Evolutionary conservation across 176 grass and related monocot genomes (phyloP), one percentile per base, ranked within the genome.

Genomic region (Lolium rigidum): DNA sequence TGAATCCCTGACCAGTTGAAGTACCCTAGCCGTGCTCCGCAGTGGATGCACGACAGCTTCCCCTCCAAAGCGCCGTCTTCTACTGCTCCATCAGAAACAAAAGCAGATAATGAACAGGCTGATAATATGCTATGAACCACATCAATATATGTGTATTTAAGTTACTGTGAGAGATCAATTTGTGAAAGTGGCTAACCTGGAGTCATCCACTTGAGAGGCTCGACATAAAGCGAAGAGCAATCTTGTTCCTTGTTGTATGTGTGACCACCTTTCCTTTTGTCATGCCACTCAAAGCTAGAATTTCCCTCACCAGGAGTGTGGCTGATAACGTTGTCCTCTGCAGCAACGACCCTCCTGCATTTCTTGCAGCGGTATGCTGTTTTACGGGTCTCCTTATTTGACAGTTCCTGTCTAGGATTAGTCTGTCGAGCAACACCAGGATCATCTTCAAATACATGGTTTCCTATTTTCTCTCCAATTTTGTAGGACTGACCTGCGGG

Each of bases 191-290:
- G 21, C 74, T 76, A 82, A 92, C 96, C 93, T 89, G 93, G 89
- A 81, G 90, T 94, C 96, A 98, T 98, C 95, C 95, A 98, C 86
- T 98, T 98, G 25, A 98, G 78, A 85, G 96, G 96, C 79, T 98
- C 96, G 2, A 98, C 49, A 80, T 94, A 98, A 21, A 98, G 88
- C 39, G 96, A 98, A 2, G 96, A 92, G 59, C 93, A 98, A 57
- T 87, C 91, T 66, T 93, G 82, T 49, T 98, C 93, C 26, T 91
- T 92, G 70, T 85, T 87, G 72, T 82, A 66, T 60, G 80, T 52
- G 15, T 16, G 26, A 31, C 74, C 59, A 77, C 74, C 80, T 81
- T 91, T 95, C 63, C 90, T 86, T 78, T 83, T 83, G 47, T 94
- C 88, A 2, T 83, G 52, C 96, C 91, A 95, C 21, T 89, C 65